These are phyloP conservation scores for Candolleomyces efflorescens DNA, from an alignment of 768 basidiomycete species.

Conservation along the genomic window DNA sequence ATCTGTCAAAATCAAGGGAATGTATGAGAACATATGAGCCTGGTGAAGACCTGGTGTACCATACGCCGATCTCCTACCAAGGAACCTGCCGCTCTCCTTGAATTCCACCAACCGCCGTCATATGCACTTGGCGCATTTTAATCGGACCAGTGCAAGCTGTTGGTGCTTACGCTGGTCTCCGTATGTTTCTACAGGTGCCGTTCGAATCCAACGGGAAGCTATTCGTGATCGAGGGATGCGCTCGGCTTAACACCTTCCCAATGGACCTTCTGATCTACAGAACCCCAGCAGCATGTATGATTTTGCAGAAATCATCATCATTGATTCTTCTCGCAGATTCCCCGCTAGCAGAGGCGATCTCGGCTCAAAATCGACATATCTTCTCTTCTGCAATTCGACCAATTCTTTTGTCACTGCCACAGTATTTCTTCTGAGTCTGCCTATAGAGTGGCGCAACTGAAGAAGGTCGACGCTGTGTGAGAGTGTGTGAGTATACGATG, in stretches of 20 bases:
- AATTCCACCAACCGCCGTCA: background rate
- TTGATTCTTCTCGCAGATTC: background rate
- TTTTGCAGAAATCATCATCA: background rate
- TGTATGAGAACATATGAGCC: background rate
- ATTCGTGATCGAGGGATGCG: background rate
- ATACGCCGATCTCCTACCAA: background rate
- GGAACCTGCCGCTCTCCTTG: no score
- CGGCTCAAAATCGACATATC: background rate
- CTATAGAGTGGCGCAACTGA: no score
- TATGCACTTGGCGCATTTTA: background rate
- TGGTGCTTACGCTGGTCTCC: no score
- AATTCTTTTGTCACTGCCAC: conserved; percentile 4
- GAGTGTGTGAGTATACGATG: no score
- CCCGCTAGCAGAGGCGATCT: background rate
- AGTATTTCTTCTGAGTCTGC: background rate
- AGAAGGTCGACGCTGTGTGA: no score
- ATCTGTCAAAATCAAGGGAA: background rate
- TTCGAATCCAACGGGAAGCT: background rate
- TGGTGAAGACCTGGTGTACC: background rate
- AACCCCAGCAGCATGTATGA: background rate
- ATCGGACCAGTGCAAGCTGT: no score
- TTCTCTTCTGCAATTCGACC: background rate
- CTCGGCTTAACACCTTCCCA: conserved; percentile 1
- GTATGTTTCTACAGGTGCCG: background rate
- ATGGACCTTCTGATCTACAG: conserved; percentile 16